Percentiles rank a stretch among this genome's conserved stretches.
Evolutionary conservation across 2,329 filamentous ascomycete species (phyloP).

Genomic region (Furcasterigmium furcatum): DNA sequence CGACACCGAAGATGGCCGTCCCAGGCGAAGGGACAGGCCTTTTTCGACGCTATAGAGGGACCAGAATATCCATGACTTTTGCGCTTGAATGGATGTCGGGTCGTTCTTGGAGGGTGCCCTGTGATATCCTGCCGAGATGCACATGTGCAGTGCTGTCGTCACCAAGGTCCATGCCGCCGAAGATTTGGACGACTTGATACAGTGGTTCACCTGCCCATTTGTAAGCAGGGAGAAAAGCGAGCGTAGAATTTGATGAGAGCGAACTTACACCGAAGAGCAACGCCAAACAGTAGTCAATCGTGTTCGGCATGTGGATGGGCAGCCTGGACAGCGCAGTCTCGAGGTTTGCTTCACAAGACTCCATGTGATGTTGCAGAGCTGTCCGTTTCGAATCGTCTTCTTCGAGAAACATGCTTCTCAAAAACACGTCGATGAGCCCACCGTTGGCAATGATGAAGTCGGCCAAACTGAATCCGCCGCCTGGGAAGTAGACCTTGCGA

Average conservation of each 20-base stretch:
- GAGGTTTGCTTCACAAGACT: constrained; percentile 13
- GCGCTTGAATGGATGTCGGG: constrained; percentile 1
- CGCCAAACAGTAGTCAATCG: constrained; percentile 12
- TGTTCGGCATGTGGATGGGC: constrained; percentile 13
- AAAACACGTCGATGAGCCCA: constrained; percentile 10
- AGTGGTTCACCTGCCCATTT: constrained; percentile 10
- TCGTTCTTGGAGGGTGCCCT: constrained; percentile 7
- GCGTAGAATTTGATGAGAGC: no score
- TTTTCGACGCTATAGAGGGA: constrained; percentile 20
- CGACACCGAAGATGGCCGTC: constrained; percentile 18
- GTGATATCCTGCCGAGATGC: constrained; percentile 15
- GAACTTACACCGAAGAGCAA: constrained; percentile 14
- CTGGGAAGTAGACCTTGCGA: constrained; percentile 15
- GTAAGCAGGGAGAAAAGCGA: background rate
- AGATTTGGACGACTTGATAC: constrained; percentile 13
- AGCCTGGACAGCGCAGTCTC: constrained; percentile 16
- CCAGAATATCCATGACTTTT: constrained; percentile 19
- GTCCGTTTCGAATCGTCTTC: constrained; percentile 3
- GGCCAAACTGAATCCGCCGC: constrained; percentile 6
- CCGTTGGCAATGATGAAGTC: constrained; percentile 17
- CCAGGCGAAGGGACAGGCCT: constrained; percentile 18
- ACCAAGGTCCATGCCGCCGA: constrained; percentile 17
- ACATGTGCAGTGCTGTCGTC: constrained; percentile 13
- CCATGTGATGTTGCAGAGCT: constrained; percentile 9
- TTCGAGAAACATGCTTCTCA: constrained; percentile 12